Base-by-base conservation (phyloP, 768 basidiomycete genomes). In the Suillus luteus region DNA sequence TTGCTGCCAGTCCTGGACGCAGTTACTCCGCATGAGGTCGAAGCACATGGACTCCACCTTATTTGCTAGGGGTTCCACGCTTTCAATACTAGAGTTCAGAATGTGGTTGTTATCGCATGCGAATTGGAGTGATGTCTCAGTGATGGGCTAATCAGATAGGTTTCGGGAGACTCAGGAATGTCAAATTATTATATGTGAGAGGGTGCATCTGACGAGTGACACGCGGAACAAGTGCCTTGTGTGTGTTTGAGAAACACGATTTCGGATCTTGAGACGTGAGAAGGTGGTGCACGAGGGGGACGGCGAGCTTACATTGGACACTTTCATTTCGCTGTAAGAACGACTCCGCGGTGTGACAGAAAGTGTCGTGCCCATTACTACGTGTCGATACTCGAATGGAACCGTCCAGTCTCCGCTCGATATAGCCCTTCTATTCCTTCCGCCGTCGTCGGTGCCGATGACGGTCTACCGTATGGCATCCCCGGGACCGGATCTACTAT, bases 61-160 rank as follows among this genome's bases (percentile, higher is more conserved):
- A 58, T 41, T 58, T 27, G 57, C 24, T 58, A 15, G 17, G 5
- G 19, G 37, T 57, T 57, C 55, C 22, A 40, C 55, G 37, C 55
- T 58, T 54, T 54, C 48, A 19, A 27, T 40, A 27, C 57, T 57
- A 38, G 37, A 57, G 2, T 33, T 33, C 31, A 17, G 52, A 33
- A 37, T 55, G 19, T 55, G 37, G 55, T 38, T 27, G n/a, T n/a
- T n/a, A 58, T 58, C 27, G 24, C 57, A 58, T 58, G 35, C 57
- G 52, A 54, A 41, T 24, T 43, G 15, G 15, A 40, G 38, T 10
- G 15, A 27, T 27, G 31, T 8, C 14, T 31, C 8, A 38, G 15
- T 38, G 55, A 38, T 38, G 54, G 6, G 22, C 54, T n/a, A 38
- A 57, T 57, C 22, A 40, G 37, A 24, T 57, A 1, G 5, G 19